phyloP scores from a whole-genome alignment of 2,329 filamentous ascomycete species.

The Alternaria sp. region DNA sequence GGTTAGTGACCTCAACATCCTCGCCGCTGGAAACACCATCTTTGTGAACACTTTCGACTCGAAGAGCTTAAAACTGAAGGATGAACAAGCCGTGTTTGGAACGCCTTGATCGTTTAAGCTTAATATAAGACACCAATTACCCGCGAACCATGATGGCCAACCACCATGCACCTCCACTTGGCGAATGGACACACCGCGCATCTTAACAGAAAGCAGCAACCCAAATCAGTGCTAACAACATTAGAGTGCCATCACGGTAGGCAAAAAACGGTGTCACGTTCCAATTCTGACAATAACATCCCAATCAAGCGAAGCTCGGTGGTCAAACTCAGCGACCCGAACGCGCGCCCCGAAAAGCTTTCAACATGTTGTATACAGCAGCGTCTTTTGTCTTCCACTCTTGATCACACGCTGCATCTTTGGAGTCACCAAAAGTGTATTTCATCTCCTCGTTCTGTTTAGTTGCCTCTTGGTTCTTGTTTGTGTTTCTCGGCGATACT shows the following conservation, averaged over 20 bases:
- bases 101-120: not conserved
- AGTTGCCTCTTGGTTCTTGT: not conserved
- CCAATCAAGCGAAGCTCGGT: not conserved
- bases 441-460: not conserved
- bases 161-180: not conserved
- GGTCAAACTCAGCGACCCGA: not conserved
- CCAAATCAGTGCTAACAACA: not conserved
- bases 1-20: not conserved
- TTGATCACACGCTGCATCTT: not conserved
- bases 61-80: not conserved
- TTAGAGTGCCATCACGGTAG: not conserved
- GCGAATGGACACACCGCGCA: not conserved
- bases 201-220: not conserved
- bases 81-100: not conserved
- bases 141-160: not conserved
- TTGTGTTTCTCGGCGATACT: not conserved
- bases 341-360: not conserved
- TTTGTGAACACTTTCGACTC: not conserved
- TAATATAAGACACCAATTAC: not conserved
- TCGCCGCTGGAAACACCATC: not conserved
- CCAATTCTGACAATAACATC: not conserved
- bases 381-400: not conserved
- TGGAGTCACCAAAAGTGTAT: not conserved
- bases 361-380: not conserved
- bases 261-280: not conserved